Percentiles rank a stretch among this genome's conserved stretches.
phyloP scores from a whole-genome alignment of 2,329 filamentous ascomycete genomes.

The Botrytis sinoallii region DNA sequence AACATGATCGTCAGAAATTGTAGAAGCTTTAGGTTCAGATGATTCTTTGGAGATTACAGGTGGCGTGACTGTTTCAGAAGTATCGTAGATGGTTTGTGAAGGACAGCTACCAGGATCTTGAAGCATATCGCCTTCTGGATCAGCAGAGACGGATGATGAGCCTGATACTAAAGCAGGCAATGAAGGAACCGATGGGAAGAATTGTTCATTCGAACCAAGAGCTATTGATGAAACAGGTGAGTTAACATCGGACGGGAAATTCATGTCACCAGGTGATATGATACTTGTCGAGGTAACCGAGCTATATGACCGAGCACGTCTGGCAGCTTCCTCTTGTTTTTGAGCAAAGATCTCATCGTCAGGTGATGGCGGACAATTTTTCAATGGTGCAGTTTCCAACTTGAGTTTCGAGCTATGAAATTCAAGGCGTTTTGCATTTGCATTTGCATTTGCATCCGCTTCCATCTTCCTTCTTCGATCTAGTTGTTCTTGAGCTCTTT shows the following conservation, averaged over 20 bases:
- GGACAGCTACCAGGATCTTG: slow-evolving; percentile 50
- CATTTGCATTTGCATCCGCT: slow-evolving; percentile 39
- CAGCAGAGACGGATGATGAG: slow-evolving; percentile 61
- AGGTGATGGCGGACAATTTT: slow-evolving; percentile 46
- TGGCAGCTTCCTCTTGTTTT: slow-evolving; percentile 27
- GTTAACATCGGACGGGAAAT: slow-evolving; percentile 23
- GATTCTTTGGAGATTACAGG: slow-evolving; percentile 30
- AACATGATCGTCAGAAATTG: slow-evolving; percentile 14
- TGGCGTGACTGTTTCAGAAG: slow-evolving; percentile 34
- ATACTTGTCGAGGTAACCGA: slow-evolving; percentile 40
- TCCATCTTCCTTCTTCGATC: slow-evolving; percentile 38
- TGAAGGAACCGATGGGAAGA: slow-evolving; percentile 60
- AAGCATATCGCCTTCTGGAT: slow-evolving; percentile 59
- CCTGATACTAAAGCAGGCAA: slow-evolving; percentile 61
- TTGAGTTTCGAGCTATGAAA: slow-evolving; percentile 15
- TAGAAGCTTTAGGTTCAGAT: slow-evolving; percentile 22
- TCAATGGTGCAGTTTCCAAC: slow-evolving; percentile 3
- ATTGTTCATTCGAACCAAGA: slow-evolving; percentile 42
- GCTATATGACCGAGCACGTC: slow-evolving; percentile 34
- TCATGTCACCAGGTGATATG: slow-evolving; percentile 39
- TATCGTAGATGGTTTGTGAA: slow-evolving; percentile 32
- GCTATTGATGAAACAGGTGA: slow-evolving; percentile 46
- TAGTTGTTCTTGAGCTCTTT: slow-evolving; percentile 38
- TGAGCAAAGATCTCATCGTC: slow-evolving; percentile 41
- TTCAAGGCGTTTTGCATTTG: slow-evolving; percentile 37